Percentiles rank a stretch among this genome's conserved stretches.
Conservation (phyloP, 2,329 filamentous ascomycete species). For the Fusarium hostae region DNA sequence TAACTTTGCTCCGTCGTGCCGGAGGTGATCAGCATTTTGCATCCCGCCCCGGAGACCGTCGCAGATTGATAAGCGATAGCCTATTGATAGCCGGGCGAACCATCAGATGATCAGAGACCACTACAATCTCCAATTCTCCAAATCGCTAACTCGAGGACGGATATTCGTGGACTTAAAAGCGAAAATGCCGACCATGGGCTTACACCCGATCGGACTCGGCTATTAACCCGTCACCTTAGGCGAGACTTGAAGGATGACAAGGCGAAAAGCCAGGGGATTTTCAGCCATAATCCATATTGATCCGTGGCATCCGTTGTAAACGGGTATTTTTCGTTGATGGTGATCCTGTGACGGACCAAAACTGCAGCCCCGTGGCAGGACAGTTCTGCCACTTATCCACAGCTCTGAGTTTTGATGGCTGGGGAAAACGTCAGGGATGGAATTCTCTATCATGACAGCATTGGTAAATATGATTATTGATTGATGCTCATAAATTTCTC, state of each 20-base stretch:
- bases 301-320: slow-evolving; percentile 45
- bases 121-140: slow-evolving; percentile 23
- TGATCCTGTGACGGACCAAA: slow-evolving; percentile 42
- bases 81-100: slow-evolving; percentile 10
- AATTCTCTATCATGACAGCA: not conserved
- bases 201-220: slow-evolving; percentile 43
- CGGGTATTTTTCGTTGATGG: slow-evolving; percentile 45
- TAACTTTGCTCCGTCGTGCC: slow-evolving; percentile 21
- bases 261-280: slow-evolving; percentile 33
- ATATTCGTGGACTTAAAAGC: slow-evolving; percentile 27
- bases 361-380: slow-evolving; percentile 39
- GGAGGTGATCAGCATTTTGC: slow-evolving; percentile 12
- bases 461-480: not conserved
- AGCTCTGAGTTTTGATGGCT: not conserved
- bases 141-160: slow-evolving; percentile 8
- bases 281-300: slow-evolving; percentile 35
- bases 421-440: not conserved
- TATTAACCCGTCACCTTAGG: slow-evolving; percentile 11
- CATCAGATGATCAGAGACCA: slow-evolving; percentile 4
- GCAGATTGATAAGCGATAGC: slow-evolving; percentile 22
- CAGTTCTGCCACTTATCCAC: slow-evolving; percentile 6
- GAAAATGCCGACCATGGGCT: slow-evolving; percentile 36
- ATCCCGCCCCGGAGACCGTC: not conserved
- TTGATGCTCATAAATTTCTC: no score
- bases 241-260: slow-evolving; percentile 9